Evolutionary conservation across 192 early-diverging fungal genomes (phyloP).

Genomic region (Coemansia sp.): DNA sequence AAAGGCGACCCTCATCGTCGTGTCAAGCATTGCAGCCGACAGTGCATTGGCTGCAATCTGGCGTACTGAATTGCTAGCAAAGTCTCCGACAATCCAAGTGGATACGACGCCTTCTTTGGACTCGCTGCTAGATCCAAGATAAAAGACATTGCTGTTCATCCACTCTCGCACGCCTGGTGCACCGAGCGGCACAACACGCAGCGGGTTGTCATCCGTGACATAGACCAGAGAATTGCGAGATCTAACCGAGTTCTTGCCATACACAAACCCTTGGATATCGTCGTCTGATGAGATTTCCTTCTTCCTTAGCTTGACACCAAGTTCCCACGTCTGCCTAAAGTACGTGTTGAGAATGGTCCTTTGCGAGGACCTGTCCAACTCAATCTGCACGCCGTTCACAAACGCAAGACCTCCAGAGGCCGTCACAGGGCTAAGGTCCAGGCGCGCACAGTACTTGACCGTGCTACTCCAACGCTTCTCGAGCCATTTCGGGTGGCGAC

Average conservation of each 20-base stretch:
- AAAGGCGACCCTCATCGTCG: slow-evolving; percentile 33
- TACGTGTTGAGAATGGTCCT: slow-evolving; percentile 56
- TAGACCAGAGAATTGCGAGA: slow-evolving; percentile 62
- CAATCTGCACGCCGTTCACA: slow-evolving; percentile 77
- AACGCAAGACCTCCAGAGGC: slow-evolving; percentile 60
- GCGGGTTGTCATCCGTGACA: slow-evolving; percentile 36
- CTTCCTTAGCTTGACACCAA: slow-evolving; percentile 55
- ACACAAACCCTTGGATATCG: slow-evolving; percentile 71
- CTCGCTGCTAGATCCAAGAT: slow-evolving; percentile 13
- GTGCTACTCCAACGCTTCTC: slow-evolving; percentile 32
- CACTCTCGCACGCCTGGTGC: slow-evolving; percentile 12
- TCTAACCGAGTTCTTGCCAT: slow-evolving; percentile 60
- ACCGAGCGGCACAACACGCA: slow-evolving; percentile 34
- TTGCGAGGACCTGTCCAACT: slow-evolving; percentile 63
- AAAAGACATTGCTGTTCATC: slow-evolving; percentile 24
- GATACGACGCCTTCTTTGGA: slow-evolving; percentile 17
- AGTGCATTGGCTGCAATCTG: slow-evolving; percentile 57
- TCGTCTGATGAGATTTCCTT: slow-evolving; percentile 56
- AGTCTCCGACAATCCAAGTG: slow-evolving; percentile 60
- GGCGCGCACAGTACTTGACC: slow-evolving; percentile 36
- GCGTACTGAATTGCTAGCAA: slow-evolving; percentile 56
- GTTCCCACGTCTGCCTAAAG: slow-evolving; percentile 54
- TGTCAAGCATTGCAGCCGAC: slow-evolving; percentile 26
- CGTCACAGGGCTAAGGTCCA: slow-evolving; percentile 33
- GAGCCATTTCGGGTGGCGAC: slow-evolving; percentile 16